Conservation (phyloP, 768 basidiomycete genomes). For the Strobilomyces dryophilus region DNA sequence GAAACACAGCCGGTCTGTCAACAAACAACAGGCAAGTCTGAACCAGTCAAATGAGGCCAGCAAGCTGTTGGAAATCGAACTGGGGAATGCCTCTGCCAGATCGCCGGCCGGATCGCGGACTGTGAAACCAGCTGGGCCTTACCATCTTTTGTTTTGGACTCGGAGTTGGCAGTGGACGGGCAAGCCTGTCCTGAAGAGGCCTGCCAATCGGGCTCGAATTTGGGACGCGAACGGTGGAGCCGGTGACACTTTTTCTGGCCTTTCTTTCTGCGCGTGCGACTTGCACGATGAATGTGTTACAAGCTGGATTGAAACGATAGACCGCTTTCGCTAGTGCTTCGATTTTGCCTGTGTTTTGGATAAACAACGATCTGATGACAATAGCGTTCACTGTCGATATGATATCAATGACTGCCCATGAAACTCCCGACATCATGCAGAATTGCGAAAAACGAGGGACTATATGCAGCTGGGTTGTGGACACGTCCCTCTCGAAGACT, state of each 20-base stretch:
- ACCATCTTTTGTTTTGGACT: background rate
- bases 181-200: slow-evolving; percentile 2
- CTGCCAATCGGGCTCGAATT: background rate
- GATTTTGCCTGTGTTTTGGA: no score
- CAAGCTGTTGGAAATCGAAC: background rate
- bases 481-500: no score
- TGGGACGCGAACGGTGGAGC: background rate
- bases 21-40: background rate
- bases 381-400: no score
- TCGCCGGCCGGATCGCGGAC: slow-evolving; percentile 2
- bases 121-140: background rate
- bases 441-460: no score
- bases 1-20: background rate
- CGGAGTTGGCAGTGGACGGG: slow-evolving; percentile 2
- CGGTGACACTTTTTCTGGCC: background rate
- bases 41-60: background rate
- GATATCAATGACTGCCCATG: no score
- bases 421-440: no score
- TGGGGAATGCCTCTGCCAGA: background rate
- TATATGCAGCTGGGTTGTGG: no score
- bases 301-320: no score
- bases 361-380: no score
- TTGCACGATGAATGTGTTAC: slow-evolving; percentile 7
- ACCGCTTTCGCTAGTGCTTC: no score
- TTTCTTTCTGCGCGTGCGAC: background rate